Conservation (phyloP, 1,284 basidiomycete genomes). For the Trichosporon sp. region DNA sequence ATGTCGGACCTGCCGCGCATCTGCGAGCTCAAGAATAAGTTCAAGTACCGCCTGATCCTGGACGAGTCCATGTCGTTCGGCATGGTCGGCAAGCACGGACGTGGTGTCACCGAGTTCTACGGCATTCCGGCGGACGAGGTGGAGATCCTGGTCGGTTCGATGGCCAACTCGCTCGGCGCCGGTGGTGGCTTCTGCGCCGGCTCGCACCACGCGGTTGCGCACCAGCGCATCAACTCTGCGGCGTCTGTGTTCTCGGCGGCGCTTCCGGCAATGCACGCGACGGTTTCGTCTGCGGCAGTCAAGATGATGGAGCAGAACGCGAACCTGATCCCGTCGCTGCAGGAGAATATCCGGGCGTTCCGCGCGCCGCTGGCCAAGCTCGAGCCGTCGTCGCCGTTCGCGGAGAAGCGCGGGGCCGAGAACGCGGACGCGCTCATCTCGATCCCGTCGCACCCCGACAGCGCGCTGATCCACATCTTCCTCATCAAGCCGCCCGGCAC, state of each 20-base stretch:
- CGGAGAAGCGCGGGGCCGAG: slow-evolving; percentile 10
- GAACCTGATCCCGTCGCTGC: slow-evolving; percentile 66
- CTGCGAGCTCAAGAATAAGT: slow-evolving; percentile 87
- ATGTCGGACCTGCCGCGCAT: slow-evolving; percentile 81
- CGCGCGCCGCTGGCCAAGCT: slow-evolving; percentile 70
- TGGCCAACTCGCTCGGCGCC: slow-evolving; percentile 77
- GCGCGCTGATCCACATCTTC: slow-evolving; percentile 82
- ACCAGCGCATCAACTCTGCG: slow-evolving; percentile 96
- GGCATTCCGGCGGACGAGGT: slow-evolving; percentile 65
- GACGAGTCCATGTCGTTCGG: slow-evolving; percentile 95
- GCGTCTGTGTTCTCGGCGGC: slow-evolving; percentile 96
- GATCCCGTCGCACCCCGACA: slow-evolving; percentile 77
- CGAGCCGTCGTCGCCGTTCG: slow-evolving; percentile 43
- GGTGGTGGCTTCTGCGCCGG: slow-evolving; percentile 96
- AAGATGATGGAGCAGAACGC: slow-evolving; percentile 69
- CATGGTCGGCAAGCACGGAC: slow-evolving; percentile 83
- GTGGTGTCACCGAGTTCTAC: slow-evolving; percentile 89
- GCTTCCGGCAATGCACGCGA: slow-evolving; percentile 83
- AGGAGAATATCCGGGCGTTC: slow-evolving; percentile 73
- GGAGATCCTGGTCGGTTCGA: slow-evolving; percentile 65
- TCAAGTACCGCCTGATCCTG: slow-evolving; percentile 91
- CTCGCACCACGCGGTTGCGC: slow-evolving; percentile 72
- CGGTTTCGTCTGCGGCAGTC: slow-evolving; percentile 79
- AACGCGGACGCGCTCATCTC: slow-evolving; percentile 62
- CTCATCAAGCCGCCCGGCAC: slow-evolving; percentile 54